Base-by-base conservation (phyloP, 2,329 filamentous ascomycete species). In the Aspergillus hiratsukae region DNA sequence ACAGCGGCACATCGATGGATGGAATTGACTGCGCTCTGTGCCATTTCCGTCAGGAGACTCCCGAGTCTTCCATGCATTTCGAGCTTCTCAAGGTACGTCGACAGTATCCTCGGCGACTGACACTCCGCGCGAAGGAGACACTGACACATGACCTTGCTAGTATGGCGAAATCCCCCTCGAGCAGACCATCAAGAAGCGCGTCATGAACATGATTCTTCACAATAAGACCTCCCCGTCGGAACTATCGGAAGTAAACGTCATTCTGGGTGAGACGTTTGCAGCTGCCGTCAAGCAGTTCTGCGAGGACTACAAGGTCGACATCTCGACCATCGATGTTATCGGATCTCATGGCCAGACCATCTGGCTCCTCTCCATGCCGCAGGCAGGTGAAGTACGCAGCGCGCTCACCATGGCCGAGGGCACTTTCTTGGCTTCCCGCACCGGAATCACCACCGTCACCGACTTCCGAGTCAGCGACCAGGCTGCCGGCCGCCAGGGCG, bases 21-120 rank as follows among this genome's bases (percentile, higher is more conserved):
- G 78, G 80, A 27, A 83, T 86, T 48, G 81, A 85, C 66, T 84
- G 81, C 61, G 82, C 81, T 1, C 73, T 85, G 8, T 84, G 83
- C 62, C 80, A 72, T 17, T 86, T 85, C 66, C 72, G 72, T 49
- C 83, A 86, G 64, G 75, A 76, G 19, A 75, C 76, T 6, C 82
- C 82, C 0, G 72, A 78, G 6, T 72, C 75, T 4, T 76, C 80
- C 2, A 79, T 86, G 76, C 78, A 81, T 61, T 81, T 86, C 59
- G 76, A 82, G 62, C 72, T 86, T 4, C 72, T 84, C n/a, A 68
- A 68, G 59, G 66, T 63, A 64, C 53, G 48, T 37, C 31, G 14
- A 7, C 31, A 17, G 6, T 37, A 17, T 37, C 14, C 31, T 17
- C 5, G 3, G 1, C 2, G 3, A 17, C 5, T 27, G 5, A 17